phyloP scores from a whole-genome alignment of 2,329 filamentous ascomycete genomes.

The Byssothecium circinans region DNA sequence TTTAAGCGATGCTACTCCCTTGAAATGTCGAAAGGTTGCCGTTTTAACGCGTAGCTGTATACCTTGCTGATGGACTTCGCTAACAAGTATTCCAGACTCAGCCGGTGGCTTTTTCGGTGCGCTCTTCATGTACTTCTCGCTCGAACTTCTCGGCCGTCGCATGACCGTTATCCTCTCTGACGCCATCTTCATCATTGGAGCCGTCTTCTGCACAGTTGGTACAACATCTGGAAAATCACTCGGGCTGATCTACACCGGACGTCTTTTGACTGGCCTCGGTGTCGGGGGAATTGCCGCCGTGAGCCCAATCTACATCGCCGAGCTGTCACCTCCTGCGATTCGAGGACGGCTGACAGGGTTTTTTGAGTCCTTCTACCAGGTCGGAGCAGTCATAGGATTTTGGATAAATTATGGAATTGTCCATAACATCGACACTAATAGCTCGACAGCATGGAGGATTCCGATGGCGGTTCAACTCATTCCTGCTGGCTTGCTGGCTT shows the following conservation, averaged over 20 bases:
- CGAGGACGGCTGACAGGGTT: conserved; percentile 66
- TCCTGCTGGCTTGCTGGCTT: conserved; percentile 41
- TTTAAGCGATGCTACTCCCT: no score
- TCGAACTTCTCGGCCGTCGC: conserved; percentile 54
- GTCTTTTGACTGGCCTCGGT: conserved; percentile 44
- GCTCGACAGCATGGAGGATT: conserved; percentile 63
- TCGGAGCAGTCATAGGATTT: conserved; percentile 55
- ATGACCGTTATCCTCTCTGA: conserved; percentile 54
- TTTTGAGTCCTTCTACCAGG: conserved; percentile 67
- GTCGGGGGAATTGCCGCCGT: conserved; percentile 45
- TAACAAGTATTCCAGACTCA: conserved; percentile 23
- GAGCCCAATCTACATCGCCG: conserved; percentile 42
- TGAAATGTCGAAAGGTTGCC: no score
- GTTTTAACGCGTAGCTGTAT: no score
- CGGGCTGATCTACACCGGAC: conserved; percentile 47
- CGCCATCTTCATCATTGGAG: conserved; percentile 48
- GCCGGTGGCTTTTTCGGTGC: conserved; percentile 59
- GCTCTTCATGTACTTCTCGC: conserved; percentile 48
- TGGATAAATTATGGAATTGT: conserved; percentile 48
- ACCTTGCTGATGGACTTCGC: no score
- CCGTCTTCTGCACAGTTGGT: conserved; percentile 39
- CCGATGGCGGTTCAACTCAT: conserved; percentile 57
- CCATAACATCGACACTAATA: conserved; percentile 46
- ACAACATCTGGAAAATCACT: conserved; percentile 36
- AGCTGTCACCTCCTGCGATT: conserved; percentile 60